These are phyloP conservation scores for Tolypocladium ovalisporum DNA, from an alignment of 2,329 filamentous ascomycete genomes.

Conservation along the genomic window DNA sequence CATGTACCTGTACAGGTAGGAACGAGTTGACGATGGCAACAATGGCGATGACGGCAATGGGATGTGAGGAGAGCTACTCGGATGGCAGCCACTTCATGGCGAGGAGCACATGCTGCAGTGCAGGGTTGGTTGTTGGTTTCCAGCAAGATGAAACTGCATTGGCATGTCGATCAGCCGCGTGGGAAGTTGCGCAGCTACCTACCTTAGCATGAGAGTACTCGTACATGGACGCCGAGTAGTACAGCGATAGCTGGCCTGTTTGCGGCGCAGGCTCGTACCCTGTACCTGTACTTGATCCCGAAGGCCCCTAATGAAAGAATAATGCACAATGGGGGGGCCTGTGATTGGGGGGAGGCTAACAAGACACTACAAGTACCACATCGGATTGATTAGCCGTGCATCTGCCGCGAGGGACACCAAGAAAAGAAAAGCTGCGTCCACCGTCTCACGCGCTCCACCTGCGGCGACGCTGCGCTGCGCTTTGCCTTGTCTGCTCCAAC, in stretches of 20 bases:
- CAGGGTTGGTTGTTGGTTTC: background rate
- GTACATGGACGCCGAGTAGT: background rate
- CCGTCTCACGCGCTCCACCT: background rate
- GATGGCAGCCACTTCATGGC: background rate
- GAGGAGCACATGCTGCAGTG: background rate
- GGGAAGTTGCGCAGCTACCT: background rate
- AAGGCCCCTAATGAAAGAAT: too few species aligned
- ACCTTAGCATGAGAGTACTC: too few species aligned
- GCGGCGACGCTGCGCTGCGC: too few species aligned
- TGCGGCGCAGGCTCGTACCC: background rate
- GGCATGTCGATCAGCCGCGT: background rate
- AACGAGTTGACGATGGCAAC: too few species aligned
- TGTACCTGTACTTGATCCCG: background rate
- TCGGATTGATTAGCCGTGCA: background rate
- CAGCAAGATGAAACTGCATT: background rate
- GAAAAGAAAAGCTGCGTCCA: background rate
- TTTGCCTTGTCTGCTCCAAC: background rate
- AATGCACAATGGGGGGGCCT: background rate
- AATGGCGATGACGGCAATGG: background rate
- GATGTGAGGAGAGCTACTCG: background rate
- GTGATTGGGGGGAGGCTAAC: background rate
- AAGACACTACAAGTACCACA: too few species aligned
- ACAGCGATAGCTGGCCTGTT: background rate
- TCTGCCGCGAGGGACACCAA: background rate
- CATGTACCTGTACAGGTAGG: background rate